Evolutionary conservation across 768 basidiomycete genomes (phyloP), one percentile per base, ranked within the genome.

Genomic region (Porpolomopsis calyptriformis): DNA sequence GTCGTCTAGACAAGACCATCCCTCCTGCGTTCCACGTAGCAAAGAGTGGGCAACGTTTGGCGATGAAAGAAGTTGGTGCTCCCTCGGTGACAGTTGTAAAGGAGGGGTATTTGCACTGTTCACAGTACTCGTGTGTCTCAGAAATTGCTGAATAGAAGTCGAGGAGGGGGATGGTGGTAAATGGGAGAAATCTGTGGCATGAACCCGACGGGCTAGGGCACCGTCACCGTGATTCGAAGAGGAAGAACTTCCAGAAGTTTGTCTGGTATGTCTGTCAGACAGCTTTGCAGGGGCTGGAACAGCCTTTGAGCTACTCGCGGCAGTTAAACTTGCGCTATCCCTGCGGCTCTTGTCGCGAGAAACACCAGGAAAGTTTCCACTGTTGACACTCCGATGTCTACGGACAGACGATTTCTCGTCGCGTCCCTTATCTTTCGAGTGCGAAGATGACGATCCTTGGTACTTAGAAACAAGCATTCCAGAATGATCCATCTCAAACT

Each of bases 131-230:
- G 74, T 64, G 47, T 81, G 76, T 45, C 77, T 74, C 49, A 90
- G 65, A 55, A 92, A 80, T 52, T 88, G 85, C 49, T 88, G 83
- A 47, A 92, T 90, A 4, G 86, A 86, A 4, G 85, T 80, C n/a
- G 87, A 80, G 2, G 90, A 89, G 16, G 90, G 90, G 11, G 90
- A 92, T 11, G 92, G 87, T 10, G 90, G 90, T 3, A 94, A 71
- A 57, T 88, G 87, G 1, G 91, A 89, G 62, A 88, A 91, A 61
- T 92, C 90, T 5, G 73, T 80, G 40, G 76, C 71, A 45, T 78
- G 78, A 31, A 73, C 73, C 29, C 85, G 81, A 16, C 85, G 77
- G 36, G 75, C 58, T 48, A 67, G 60, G 48, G 65, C 59, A 40
- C 54, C 61, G 45, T 81, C 78, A 48, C 63, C 69, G 45, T 69